phyloP scores from a whole-genome alignment of 139 green algal species.

The Tetraselmis striata region DNA sequence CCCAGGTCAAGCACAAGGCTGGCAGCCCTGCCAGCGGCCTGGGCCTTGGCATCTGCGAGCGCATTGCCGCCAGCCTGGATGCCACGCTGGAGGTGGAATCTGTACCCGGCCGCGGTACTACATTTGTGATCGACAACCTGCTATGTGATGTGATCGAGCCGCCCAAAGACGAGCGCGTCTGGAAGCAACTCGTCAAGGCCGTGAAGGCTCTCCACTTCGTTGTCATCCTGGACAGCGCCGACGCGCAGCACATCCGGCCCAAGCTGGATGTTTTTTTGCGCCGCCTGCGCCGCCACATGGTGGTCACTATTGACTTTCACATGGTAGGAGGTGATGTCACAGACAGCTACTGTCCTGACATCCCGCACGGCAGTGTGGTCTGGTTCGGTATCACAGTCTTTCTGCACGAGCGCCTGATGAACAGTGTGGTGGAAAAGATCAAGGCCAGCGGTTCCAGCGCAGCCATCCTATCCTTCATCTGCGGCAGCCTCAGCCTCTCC shows the following conservation, averaged over 20 bases:
- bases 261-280: background rate
- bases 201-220: background rate
- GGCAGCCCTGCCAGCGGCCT: too few species aligned
- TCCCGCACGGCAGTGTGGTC: background rate
- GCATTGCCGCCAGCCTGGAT: background rate
- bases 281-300: background rate
- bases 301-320: background rate
- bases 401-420: background rate
- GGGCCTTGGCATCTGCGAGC: background rate
- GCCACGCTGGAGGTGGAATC: background rate
- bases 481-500: background rate
- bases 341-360: background rate
- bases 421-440: background rate
- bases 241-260: background rate
- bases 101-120: background rate
- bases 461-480: background rate
- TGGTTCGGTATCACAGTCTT: background rate
- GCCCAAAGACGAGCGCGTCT: background rate
- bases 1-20: too few species aligned
- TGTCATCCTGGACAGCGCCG: background rate
- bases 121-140: background rate
- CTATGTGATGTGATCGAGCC: background rate
- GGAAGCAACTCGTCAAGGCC: background rate
- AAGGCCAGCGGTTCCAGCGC: background rate
- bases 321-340: background rate